Conservation (phyloP, 2,329 filamentous ascomycete species). For the Graphilbum fragrans region DNA sequence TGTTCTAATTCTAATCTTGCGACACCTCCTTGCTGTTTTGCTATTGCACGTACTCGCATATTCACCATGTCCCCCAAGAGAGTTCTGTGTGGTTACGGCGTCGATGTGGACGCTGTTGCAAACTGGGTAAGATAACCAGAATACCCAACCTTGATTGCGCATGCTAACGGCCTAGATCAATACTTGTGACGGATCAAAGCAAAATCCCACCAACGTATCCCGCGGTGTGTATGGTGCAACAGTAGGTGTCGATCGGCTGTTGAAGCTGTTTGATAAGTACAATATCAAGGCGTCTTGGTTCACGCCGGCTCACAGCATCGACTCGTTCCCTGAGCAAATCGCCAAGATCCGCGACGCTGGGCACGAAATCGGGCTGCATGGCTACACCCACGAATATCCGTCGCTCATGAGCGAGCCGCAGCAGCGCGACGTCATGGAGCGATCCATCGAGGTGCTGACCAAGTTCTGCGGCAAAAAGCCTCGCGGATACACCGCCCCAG, state of each 20-base stretch:
- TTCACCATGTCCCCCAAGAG: not conserved
- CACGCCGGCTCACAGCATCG: slow-evolving; percentile 32
- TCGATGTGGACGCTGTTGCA: slow-evolving; percentile 1
- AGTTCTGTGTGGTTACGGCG: not conserved
- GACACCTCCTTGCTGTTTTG: too few species aligned
- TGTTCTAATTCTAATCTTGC: too few species aligned
- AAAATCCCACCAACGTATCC: slow-evolving; percentile 1
- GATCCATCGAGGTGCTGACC: slow-evolving; percentile 24
- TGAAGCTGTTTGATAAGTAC: slow-evolving; percentile 61
- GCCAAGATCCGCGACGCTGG: slow-evolving; percentile 29
- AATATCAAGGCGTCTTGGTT: slow-evolving; percentile 52
- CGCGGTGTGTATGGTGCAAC: slow-evolving; percentile 26
- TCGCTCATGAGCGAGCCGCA: slow-evolving; percentile 55
- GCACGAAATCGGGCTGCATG: slow-evolving; percentile 32
- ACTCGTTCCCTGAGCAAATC: slow-evolving; percentile 33
- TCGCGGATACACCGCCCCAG: slow-evolving; percentile 58
- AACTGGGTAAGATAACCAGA: not conserved
- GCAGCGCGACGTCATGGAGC: slow-evolving; percentile 61
- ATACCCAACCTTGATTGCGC: not conserved
- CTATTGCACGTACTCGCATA: too few species aligned
- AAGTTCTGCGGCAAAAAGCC: slow-evolving; percentile 40
- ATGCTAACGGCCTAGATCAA: not conserved
- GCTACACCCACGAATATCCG: slow-evolving; percentile 20
- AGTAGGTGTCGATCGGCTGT: slow-evolving; percentile 47
- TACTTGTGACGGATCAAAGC: not conserved